Percentiles rank a stretch among this genome's conserved stretches.
Conservation (phyloP, 2,329 filamentous ascomycete species). For the Claviceps sp. region DNA sequence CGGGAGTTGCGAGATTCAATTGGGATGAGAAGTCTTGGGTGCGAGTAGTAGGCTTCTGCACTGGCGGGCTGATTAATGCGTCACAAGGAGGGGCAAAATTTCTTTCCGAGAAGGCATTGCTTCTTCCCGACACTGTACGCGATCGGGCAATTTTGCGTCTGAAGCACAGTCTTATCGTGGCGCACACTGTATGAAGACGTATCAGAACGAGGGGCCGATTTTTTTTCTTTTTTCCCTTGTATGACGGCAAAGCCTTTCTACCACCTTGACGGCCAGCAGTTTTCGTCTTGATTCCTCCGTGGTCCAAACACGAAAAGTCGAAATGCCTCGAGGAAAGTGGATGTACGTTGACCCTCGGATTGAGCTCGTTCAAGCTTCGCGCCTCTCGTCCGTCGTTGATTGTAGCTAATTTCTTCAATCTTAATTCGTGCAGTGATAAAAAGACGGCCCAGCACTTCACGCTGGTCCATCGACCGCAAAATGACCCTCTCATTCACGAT, state of each 20-base stretch:
- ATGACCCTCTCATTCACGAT: conserved; percentile 95
- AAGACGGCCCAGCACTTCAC: conserved; percentile 87
- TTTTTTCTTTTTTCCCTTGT: conserved; percentile 19
- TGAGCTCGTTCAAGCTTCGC: background rate
- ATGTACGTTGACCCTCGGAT: conserved; percentile 27
- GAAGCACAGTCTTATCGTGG: conserved; percentile 17
- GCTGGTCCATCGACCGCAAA: conserved; percentile 89
- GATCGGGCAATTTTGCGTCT: rapidly evolving
- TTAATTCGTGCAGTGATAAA: conserved; percentile 47
- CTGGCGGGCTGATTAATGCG: conserved; percentile 24
- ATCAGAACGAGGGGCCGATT: conserved; percentile 13
- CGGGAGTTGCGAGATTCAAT: background rate
- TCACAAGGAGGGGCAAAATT: conserved; percentile 36
- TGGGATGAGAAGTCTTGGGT: background rate
- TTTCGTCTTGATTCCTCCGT: background rate
- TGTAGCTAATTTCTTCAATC: background rate
- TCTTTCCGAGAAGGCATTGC: conserved; percentile 12
- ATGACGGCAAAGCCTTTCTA: conserved; percentile 1
- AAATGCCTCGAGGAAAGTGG: conserved; percentile 66
- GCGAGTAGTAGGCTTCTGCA: background rate
- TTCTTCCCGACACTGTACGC: conserved; percentile 17
- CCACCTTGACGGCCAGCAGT: conserved; percentile 3
- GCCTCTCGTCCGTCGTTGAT: background rate
- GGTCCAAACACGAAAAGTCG: conserved; percentile 17
- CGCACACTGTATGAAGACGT: conserved; percentile 10